A percentile compares a stretch with the other conserved stretches of the same genome.
Evolutionary conservation across 2,329 filamentous ascomycete species (phyloP).

Genomic region (Talaromyces verruculosus): DNA sequence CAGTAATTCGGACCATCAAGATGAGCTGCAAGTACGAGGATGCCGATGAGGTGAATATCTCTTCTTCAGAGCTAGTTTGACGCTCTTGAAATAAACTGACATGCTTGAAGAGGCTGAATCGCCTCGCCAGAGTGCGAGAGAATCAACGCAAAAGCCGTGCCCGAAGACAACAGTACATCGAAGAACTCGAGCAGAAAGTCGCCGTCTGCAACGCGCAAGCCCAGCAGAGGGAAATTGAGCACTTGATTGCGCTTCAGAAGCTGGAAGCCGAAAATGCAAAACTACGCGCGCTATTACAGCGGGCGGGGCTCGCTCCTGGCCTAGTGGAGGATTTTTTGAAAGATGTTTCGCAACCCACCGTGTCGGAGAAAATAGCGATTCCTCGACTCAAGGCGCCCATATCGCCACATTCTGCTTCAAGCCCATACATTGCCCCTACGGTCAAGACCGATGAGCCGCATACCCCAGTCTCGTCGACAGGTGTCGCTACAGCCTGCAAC

Average conservation of each 20-base stretch:
- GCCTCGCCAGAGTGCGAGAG: conserved; percentile 43
- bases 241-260: conserved; percentile 36
- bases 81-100: conserved; percentile 3
- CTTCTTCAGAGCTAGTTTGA: neutral
- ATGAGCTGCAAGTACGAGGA: conserved; percentile 10
- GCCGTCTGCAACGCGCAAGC: conserved; percentile 30
- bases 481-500: neutral
- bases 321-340: conserved; percentile 33
- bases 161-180: conserved; percentile 37
- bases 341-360: conserved; percentile 24
- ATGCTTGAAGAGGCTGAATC: conserved; percentile 29
- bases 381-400: conserved; percentile 30
- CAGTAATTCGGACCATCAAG: neutral
- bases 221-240: conserved; percentile 35
- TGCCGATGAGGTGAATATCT: conserved; percentile 3
- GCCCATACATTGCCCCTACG: neutral
- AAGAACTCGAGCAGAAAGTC: conserved; percentile 38
- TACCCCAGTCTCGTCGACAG: neutral
- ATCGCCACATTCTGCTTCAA: conserved; percentile 5
- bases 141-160: conserved; percentile 43
- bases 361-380: conserved; percentile 37
- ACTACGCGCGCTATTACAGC: conserved; percentile 30
- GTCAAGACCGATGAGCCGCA: neutral
- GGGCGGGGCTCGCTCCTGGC: conserved; percentile 28
- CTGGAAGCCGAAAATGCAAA: conserved; percentile 37